These are phyloP conservation scores for Hyphodiscus hymeniophilus DNA, from an alignment of 495 filamentous ascomycete genomes.

Conservation along the genomic window DNA sequence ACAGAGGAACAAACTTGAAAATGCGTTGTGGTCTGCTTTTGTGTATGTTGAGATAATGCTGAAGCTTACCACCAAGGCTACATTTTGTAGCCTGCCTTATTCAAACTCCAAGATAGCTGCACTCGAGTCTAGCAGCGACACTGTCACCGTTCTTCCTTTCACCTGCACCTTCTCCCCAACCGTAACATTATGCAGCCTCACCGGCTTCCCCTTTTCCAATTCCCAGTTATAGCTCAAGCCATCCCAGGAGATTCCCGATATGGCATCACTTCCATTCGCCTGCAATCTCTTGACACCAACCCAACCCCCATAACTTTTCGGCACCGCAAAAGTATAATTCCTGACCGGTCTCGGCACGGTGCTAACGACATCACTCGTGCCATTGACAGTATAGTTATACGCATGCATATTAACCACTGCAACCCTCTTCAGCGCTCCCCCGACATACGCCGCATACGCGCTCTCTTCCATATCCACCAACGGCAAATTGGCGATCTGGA, in stretches of 20 bases:
- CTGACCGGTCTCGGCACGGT: constrained; percentile 24
- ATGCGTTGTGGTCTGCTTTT: no score
- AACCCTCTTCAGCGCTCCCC: constrained; percentile 36
- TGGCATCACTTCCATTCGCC: constrained; percentile 58
- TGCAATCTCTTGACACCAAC: constrained; percentile 35
- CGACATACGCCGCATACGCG: constrained; percentile 53
- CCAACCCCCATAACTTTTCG: constrained; percentile 12
- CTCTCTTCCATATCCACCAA: constrained; percentile 36
- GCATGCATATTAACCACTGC: constrained; percentile 50
- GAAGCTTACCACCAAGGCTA: not conserved
- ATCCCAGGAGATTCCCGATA: constrained; percentile 53
- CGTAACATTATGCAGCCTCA: constrained; percentile 49
- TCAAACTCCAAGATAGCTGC: constrained; percentile 8
- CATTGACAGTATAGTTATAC: constrained; percentile 50
- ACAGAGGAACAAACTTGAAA: no score
- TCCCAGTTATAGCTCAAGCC: constrained; percentile 59
- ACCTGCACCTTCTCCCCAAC: constrained; percentile 36
- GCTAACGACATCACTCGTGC: constrained; percentile 23
- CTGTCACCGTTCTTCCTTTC: constrained; percentile 5
- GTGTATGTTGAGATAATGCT: no score
- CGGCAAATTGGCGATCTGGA: constrained; percentile 35
- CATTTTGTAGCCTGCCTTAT: not conserved
- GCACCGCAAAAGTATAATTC: constrained; percentile 36
- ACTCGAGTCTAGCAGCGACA: constrained; percentile 16
- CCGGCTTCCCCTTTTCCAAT: constrained; percentile 44